Percentiles rank a stretch among this genome's conserved stretches.
Evolutionary conservation across 2,329 filamentous ascomycete species (phyloP).

Genomic region (Nemania diffusa): DNA sequence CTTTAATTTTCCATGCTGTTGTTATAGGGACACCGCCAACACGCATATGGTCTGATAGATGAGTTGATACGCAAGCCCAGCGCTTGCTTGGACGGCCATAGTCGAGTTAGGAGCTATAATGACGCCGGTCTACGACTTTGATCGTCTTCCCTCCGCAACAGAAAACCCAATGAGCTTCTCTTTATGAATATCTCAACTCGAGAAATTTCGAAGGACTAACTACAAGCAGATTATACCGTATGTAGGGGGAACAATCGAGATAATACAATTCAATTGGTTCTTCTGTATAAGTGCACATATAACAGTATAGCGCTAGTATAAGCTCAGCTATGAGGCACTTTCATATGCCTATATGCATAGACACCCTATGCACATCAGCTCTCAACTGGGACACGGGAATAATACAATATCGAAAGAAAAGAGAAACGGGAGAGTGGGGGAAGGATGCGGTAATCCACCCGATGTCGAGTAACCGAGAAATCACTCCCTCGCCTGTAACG

Average conservation of each 20-base stretch:
- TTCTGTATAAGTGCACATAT: not conserved
- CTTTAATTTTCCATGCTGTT: slow-evolving; percentile 1
- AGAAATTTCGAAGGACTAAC: not conserved
- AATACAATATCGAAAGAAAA: not conserved
- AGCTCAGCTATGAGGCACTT: not conserved
- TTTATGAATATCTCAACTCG: not conserved
- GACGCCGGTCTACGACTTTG: not conserved
- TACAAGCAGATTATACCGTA: not conserved
- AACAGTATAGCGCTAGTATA: not conserved
- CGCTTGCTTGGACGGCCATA: not conserved
- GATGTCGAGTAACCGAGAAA: not conserved
- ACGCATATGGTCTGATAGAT: not conserved
- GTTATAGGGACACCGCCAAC: not conserved
- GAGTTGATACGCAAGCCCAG: not conserved
- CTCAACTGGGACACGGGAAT: not conserved
- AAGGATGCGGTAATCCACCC: not conserved
- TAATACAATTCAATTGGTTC: not conserved
- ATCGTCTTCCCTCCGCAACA: not conserved
- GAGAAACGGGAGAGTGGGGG: not conserved
- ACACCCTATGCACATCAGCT: not conserved
- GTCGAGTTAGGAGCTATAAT: not conserved
- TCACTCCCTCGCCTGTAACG: not conserved
- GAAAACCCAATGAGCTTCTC: not conserved
- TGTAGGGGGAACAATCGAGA: not conserved
- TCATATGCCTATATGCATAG: not conserved